Base-by-base conservation (phyloP, 108 stramenopile species). In the Cyclotella distinguenda region DNA sequence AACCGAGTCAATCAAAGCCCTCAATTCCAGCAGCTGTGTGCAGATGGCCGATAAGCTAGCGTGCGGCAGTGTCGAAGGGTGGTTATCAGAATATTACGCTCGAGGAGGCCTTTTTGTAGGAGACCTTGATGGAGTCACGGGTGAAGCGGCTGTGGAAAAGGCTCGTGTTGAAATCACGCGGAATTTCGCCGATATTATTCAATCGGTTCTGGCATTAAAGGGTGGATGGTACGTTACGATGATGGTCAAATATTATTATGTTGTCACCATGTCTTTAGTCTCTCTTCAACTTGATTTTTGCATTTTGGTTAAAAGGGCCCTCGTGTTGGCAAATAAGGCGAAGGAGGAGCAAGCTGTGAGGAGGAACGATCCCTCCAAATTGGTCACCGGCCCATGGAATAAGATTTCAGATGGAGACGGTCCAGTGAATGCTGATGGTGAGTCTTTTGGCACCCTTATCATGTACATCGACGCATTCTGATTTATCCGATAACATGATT, bases 61-160 rank as follows among this genome's bases (percentile, higher is more conserved):
- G 1, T 60, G 42, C 44, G 46, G 55, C 45, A 83, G 81, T 33
- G 73, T 81, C 7, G 87, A 90, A n/a, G 64, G 48, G 36, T 95
- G 94, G 94, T 82, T 77, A 35, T 21, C 78, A 16, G 63, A 71
- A 2, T 95, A 82, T 60, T 95, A 95, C 68, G 82, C 86, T 10
- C 67, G 89, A 44, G 83, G 84, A 15, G 87, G 94, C 15, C 75
- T 91, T 42, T 92, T 95, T 77, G 90, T 91, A 47, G 94, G 94
- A 40, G 94, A 91, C 62, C 56, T 95, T 27, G 82, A 91, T 54
- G 47, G 22, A 6, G 84, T 84, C 13, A 86, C 85, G 19, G 86
- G 74, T 13, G 94, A 95, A 51, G 86, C 89, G 31, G 84, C 86
- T 5, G 84, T 89, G 10, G 90, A 91, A 27, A 91, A 92, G 73